Base-by-base conservation (phyloP, 768 basidiomycete species). In the Kwoniella botswanensis region DNA sequence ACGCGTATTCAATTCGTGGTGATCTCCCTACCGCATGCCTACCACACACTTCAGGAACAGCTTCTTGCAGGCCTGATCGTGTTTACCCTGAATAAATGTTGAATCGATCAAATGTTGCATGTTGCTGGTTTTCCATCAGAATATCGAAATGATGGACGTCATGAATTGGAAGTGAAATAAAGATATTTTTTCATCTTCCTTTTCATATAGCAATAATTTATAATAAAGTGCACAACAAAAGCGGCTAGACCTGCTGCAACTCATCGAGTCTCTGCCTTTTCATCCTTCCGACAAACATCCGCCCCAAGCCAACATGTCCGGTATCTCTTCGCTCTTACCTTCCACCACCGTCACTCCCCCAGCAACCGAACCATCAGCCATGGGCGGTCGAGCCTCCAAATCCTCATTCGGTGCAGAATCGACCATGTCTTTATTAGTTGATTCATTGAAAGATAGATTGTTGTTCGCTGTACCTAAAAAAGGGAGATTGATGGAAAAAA, bases 401-500 rank as follows among this genome's bases (percentile, higher is more conserved):
- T 75, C 73, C 18, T 73, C 80, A 24, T 83, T 83, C 63, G 82
- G 79, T 2, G 77, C 77, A 42, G 81, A 83, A 53, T 76, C 74
- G 2, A 74, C 82, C 13, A 79, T 89, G 84, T 82, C 84, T 43
- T 67, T 85, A 88, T 90, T 94, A 82, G 82, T 88, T n/a, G 92
- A 94, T 74, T 85, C 90, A 21, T 87, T 98, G 65, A 88, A 93
- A 71, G 94, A 93, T 58, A 89, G 94, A 54, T 81, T 96, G 71
- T 86, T 99, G 50, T 96, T 99, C 76, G 96, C 95, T 10, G 93
- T 99, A 76, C 96, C 96, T 1, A 98, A 98, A 87, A 99, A 98
- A 89, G 96, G 96, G 90, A 69, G 96, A 74, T 86, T 99, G 68
- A 88, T 96, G 77, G 96, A 98, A 56, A 94, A 93, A 85, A 95